phyloP scores from a whole-genome alignment of 441 rosid genomes.

The Aquilaria agallochum region DNA sequence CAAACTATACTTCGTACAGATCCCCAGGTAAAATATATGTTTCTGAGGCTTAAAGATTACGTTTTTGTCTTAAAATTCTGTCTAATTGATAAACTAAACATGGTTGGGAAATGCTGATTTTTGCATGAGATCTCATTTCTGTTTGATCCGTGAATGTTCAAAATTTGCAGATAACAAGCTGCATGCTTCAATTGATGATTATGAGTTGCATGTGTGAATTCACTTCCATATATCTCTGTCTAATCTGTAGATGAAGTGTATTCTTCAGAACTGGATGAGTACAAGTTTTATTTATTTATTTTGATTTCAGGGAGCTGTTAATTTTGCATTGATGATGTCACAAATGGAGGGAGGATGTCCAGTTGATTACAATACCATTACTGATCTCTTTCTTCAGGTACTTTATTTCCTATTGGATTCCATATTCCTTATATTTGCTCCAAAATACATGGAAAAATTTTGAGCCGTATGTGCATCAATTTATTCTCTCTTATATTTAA shows the following conservation, averaged over 20 bases:
- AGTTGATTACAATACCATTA: constrained; percentile 94
- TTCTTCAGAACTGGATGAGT: no score
- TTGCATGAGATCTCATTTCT: background rate
- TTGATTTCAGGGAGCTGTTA: constrained; percentile 88
- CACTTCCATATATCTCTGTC: background rate
- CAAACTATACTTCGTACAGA: constrained; percentile 99
- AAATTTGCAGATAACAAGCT: no score
- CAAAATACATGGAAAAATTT: background rate
- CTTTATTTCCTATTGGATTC: constrained; percentile 9
- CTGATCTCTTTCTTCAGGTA: constrained; percentile 99
- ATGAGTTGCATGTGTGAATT: no score
- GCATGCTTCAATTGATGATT: no score
- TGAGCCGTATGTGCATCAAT: constrained; percentile 3
- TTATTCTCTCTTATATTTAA: constrained; percentile 11
- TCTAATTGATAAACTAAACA: constrained; percentile 8
- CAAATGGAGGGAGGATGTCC: constrained; percentile 99
- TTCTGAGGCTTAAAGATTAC: background rate
- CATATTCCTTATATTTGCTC: background rate
- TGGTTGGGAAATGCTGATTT: background rate
- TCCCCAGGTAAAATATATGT: constrained; percentile 73
- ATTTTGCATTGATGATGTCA: constrained; percentile 99
- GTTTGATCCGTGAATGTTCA: no score
- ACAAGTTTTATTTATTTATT: constrained; percentile 8
- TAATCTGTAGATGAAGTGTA: background rate
- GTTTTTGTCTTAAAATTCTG: constrained; percentile 17